Conservation (phyloP, 176 grass and related monocot species). For the Triticum dicoccoides region DNA sequence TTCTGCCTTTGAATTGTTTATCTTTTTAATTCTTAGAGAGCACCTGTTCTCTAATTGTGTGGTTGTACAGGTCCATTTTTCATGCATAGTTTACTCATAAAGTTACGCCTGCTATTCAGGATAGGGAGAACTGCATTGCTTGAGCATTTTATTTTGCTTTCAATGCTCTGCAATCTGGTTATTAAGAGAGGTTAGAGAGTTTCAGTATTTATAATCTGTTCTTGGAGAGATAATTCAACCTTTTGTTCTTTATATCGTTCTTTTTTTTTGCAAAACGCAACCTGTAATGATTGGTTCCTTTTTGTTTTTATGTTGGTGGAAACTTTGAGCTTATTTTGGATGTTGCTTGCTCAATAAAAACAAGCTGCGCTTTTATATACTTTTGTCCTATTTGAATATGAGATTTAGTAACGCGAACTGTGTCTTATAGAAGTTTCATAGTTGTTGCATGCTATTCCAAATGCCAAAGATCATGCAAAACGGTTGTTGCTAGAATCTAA, state of each 20-base stretch:
- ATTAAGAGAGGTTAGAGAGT: not conserved
- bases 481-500: too few species aligned
- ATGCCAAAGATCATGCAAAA: not conserved
- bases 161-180: not conserved
- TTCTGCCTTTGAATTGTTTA: not conserved
- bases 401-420: not conserved
- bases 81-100: conserved; percentile 16
- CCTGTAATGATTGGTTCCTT: not conserved
- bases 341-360: not conserved
- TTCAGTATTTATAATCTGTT: not conserved
- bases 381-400: not conserved
- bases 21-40: not conserved
- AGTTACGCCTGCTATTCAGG: not conserved
- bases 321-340: not conserved
- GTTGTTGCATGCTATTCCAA: not conserved
- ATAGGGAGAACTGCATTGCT: not conserved
- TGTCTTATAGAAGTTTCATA: not conserved
- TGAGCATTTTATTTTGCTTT: not conserved
- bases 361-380: not conserved
- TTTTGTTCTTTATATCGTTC: not conserved
- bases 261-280: not conserved
- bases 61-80: not conserved
- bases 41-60: not conserved
- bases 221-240: not conserved
- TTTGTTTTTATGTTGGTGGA: not conserved